Base-by-base conservation (phyloP, 2,329 filamentous ascomycete genomes). In the Phyllosticta ampelicida region DNA sequence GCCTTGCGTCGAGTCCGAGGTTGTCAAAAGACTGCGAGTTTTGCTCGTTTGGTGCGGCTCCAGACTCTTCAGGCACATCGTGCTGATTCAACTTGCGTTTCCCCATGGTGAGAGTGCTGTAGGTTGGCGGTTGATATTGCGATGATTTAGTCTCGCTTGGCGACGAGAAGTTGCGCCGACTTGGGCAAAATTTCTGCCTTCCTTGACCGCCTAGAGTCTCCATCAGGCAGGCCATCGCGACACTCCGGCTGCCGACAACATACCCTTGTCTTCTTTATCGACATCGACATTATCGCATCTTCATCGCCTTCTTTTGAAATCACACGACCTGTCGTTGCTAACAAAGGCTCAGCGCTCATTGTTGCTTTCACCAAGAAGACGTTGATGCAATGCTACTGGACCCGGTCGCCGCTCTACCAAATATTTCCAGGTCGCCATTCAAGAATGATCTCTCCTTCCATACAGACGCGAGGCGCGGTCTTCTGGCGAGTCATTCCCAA, bases 1-100 rank as follows among this genome's bases (percentile, higher is more conserved):
- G 78, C 63, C 94, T 85, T 9, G 90, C 75, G 69, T 99, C 94
- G 61, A 99, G 84, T 62, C 84, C 85, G 61, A 97, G 80, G 59
- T 84, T 81, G 63, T 86, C 79, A 68, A 97, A 99, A n/a, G 61
- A 55, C 9, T 65, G 60, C 5, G 60, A 51, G 20, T 48, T 44
- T 11, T 52, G 28, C 3, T 49, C 20, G 8, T 48, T 9, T 21
- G 57, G 29, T 11, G 55, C 53, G 19, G 48, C 48, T 1, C 55
- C 57, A 13, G 65, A 57, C 30, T 65, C 67, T 62, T 77, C 74
- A 1, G 77, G 76, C 1, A 75, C 70, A 58, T 77, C 73, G 50
- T 74, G 64, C n/a, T 74, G 73, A 63, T 78, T 77, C 60, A 78
- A 66, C 66, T 79, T 79, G 62, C 77, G 75, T 65, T 79, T 79